phyloP scores from a whole-genome alignment of 805 yeast species.

The Candida morakotiae region DNA sequence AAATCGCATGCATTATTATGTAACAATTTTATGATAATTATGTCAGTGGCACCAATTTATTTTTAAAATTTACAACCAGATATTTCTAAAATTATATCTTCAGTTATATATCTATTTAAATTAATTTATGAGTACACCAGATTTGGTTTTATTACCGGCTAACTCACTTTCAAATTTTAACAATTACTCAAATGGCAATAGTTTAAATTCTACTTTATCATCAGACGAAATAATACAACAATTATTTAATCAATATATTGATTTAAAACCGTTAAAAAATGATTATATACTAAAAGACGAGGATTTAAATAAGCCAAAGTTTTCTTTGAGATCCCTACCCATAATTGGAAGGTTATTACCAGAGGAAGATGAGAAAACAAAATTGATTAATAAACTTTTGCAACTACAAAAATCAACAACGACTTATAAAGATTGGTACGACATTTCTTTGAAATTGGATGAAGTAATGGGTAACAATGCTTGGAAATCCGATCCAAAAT shows the following conservation, averaged over 20 bases:
- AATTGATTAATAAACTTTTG: constrained; percentile 19
- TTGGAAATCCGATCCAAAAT: constrained; percentile 68
- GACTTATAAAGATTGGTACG: constrained; percentile 62
- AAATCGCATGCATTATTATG: no score
- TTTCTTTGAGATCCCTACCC: constrained; percentile 14
- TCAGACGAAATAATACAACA: constrained; percentile 12
- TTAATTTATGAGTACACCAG: constrained; percentile 4
- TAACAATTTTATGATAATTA: no score
- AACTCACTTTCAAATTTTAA: not conserved
- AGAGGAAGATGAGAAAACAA: constrained; percentile 17
- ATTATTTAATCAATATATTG: constrained; percentile 12
- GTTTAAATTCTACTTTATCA: not conserved
- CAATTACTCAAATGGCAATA: not conserved
- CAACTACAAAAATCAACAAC: constrained; percentile 32
- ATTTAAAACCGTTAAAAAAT: constrained; percentile 3
- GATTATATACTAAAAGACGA: not conserved
- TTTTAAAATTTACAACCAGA: no score
- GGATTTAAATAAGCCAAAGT: not conserved
- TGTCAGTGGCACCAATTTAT: no score
- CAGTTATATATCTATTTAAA: no score
- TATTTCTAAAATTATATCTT: no score
- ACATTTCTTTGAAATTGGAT: constrained; percentile 61
- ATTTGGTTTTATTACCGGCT: not conserved
- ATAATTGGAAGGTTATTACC: constrained; percentile 18
- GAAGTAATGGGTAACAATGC: constrained; percentile 53